Evolutionary conservation across 1,284 basidiomycete genomes (phyloP), one percentile per base, ranked within the genome.

Genomic region (Ceratobasidium sp.): DNA sequence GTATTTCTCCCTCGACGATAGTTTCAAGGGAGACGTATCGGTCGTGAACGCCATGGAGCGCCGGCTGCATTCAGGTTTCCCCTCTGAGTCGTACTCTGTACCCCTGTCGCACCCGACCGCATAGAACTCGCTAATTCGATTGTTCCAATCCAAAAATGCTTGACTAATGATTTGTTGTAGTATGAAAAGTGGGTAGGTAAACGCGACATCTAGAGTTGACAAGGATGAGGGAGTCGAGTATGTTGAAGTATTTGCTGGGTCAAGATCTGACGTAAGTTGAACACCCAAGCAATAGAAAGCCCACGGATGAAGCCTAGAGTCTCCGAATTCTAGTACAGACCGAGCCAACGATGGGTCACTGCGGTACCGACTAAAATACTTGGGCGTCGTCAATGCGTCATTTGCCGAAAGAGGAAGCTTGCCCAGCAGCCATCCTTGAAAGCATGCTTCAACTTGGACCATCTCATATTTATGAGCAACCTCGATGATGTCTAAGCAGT

Each of bases 261-360:
- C 56, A 40, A 70, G 52, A 3, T 59, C 54, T 9, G 68, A 70
- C 26, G 42, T 42, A 23, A 70, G 52, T 13, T 59, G 56, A 4
- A 70, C 38, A 40, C 68, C 68, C 50, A 57, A 57, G 68, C 38
- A 70, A 33, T 70, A 70, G 68, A 70, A 70, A 33, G 68, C 68
- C 68, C 68, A 70, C 20, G 68, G 68, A 42, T 70, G 68, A 28
- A 70, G 54, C 38, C 52, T 57, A 23, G 38, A n/a, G 52, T 56
- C 56, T 6, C 68, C 68, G 46, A 17, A 70, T 70, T 54, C 40
- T 26, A 70, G 28, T 13, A 70, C 68, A 42, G 56, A 46, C 38
- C 33, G 68, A 44, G 68, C 68, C n/a, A 70, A 40, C 10, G 52
- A 56, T 10, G 52, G 54, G n/a, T 70, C 68, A n/a, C 59, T 46